Conservation (phyloP, 2,329 filamentous ascomycete genomes). For the Exserohilum turcica region DNA sequence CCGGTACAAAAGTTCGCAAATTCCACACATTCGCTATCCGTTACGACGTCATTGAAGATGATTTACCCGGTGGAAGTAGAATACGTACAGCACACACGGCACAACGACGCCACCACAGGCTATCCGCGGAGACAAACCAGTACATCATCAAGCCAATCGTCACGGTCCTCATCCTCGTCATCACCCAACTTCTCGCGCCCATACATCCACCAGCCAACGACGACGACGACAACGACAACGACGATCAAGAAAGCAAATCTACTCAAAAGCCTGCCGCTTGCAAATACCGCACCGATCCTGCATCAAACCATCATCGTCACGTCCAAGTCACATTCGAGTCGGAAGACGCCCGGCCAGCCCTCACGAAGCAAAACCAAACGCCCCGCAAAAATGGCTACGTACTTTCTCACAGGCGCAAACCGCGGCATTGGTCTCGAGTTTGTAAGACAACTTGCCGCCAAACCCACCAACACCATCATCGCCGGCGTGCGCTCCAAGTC, state of each 20-base stretch:
- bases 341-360: not conserved
- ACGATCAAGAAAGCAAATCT: not conserved
- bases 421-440: conserved; percentile 42
- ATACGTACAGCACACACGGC: conserved; percentile 8
- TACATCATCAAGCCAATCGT: conserved; percentile 11
- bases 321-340: not conserved
- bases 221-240: too few species aligned
- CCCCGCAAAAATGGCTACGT: conserved; percentile 33
- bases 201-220: not conserved
- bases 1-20: not conserved
- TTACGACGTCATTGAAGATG: conserved; percentile 9
- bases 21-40: not conserved
- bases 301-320: conserved; percentile 5
- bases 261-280: not conserved
- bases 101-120: conserved; percentile 2
- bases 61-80: conserved; percentile 21
- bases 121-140: conserved; percentile 14
- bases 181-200: conserved; percentile 18
- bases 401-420: conserved; percentile 42
- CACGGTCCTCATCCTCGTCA: not conserved
- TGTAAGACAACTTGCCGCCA: conserved; percentile 36
- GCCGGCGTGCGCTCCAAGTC: conserved; percentile 47
- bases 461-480: conserved; percentile 46
- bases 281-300: conserved; percentile 9
- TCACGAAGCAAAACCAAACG: not conserved